Base-by-base conservation (phyloP, 1,139 yeast genomes). In the Yamadazyma atlantica region DNA sequence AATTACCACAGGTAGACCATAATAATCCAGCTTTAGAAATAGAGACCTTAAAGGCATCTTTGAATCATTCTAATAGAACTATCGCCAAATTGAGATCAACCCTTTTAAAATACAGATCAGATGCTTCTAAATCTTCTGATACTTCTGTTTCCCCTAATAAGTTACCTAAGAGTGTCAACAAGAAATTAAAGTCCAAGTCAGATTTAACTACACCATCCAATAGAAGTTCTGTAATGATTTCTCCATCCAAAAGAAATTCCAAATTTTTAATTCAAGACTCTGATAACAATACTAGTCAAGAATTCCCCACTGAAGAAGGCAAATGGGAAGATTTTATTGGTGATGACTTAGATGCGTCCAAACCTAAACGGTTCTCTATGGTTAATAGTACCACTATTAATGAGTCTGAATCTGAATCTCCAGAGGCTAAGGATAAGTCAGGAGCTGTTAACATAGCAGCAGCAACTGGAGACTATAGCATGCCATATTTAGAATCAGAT, bases 31-130 rank as follows among this genome's bases (percentile, higher is more conserved):
- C 73, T 12, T 62, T 84, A 33, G 90, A 85, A 54, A 64, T 77
- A 5, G 90, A 86, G 51, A 81, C 90, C 0, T 64, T 85, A 48
- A 71, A 75, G 46, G 75, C 86, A 0, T 81, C 86, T 11, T 66
- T 87, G 48, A 70, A 70, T 19, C 86, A 78, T 57, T 85, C 92
- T 4, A 81, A 82, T 50, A 70, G 75, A 43, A 74, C 79, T 0
- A 78, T 81, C 39, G 62, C 76, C 10, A 78, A 74, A 49, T 66
- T 82, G 44, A 72, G 82, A 55, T 59, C 72, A 11, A 71, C 70
- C 4, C 58, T 78, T 12, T 53, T 75, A 44, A 78, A 74, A 52
- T 48, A 62, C 19, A 73, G 69, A 49, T 16, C 52, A 1, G 53
- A 48, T 3, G 29, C 36, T 14, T 34, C 40, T 6, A 32, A 26